Base-by-base conservation (phyloP, 495 filamentous ascomycete genomes). In the Xylaria acuta region DNA sequence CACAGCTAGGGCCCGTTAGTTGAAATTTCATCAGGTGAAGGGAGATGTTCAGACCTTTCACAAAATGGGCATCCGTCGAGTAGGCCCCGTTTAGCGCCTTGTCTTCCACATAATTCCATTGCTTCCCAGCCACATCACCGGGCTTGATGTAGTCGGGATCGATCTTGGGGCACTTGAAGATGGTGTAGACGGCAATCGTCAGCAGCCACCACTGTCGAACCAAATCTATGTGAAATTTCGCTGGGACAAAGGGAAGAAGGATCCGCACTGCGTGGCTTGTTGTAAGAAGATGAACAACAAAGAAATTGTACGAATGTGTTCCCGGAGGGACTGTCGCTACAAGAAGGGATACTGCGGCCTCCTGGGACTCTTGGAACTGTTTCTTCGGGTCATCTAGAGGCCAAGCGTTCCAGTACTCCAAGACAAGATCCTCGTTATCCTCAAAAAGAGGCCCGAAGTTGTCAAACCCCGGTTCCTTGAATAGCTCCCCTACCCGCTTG, bases 341-440 rank as follows among this genome's bases (percentile, higher is more conserved):
- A 0, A 98, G 82, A 3, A 98, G 76, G 0, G 90, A 90, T 0
- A 90, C 88, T 3, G 94, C 94, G 3, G 92, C 88, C 75, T 92
- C 86, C 76, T 97, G 94, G 6, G 90, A 93, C 51, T 93, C 88
- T 65, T 90, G 85, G 80, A 98, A 97, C 75, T 92, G 91, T 64
- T 88, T 85, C 41, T 83, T 81, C 0, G 91, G 90, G 64, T 92
- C 83, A 20, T 80, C 71, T 53, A 95, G 84, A 25, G 86, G 85
- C 93, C 93, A 95, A 18, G 92, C 89, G 73, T 97, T 95, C 93
- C 93, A 98, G 83, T 97, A 92, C 63, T 94, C 90, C 45, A 97
- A 80, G 5, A 96, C 81, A 0, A 87, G 84, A n/a, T 84, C 82
- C 79, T 95, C 93, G 66, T 89, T 88, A 58, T 90, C 82, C n/a